Base-by-base conservation (phyloP, 1,284 basidiomycete species). In the Meira miltonrushii region DNA sequence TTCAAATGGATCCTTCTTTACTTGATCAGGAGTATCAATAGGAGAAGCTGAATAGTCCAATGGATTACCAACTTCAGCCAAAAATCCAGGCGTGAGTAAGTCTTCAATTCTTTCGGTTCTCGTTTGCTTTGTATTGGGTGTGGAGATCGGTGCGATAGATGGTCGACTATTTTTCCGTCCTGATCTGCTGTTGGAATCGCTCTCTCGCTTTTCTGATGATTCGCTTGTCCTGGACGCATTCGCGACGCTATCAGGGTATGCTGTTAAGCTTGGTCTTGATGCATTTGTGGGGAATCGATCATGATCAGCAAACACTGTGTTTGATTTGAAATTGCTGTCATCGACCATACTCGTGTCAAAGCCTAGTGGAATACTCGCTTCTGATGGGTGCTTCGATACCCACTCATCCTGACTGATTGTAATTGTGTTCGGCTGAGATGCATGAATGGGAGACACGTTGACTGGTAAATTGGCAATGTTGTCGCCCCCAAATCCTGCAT, bases 41-140 rank as follows among this genome's bases (percentile, higher is more conserved):
- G 51, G 51, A 7, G 53, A 55, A 39, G 33, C 15, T 15, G 53
- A 39, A 9, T 51, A 47, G 19, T 55, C 53, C 21, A 55, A 44
- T 9, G 53, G 53, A 44, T 55, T 38, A 39, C 53, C 53, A 55
- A 19, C 28, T n/a, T 55, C 53, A 15, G 15, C 9, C 9, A 44
- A 6, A 40, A 55, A 55, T 23, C 23, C 38, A 23, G 55, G 40
- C n/a, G 39, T 49, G n/a, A 56, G 41, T 15, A 56, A 25, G 15
- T 43, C 39, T 37, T 46, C 39, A 25, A 56, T 56, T 28, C 55
- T n/a, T 15, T 33, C 15, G 47, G 19, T 13, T 19, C 13, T 23
- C 15, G 23, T 37, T 53, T 28, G 55, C n/a, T 25, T 23, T 17
- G 25, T n/a, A 23, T 25, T 48, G 12, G 44, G 17, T 3, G 41